phyloP scores from a whole-genome alignment of 2,329 filamentous ascomycete genomes.

The Pleomassaria siparia region DNA sequence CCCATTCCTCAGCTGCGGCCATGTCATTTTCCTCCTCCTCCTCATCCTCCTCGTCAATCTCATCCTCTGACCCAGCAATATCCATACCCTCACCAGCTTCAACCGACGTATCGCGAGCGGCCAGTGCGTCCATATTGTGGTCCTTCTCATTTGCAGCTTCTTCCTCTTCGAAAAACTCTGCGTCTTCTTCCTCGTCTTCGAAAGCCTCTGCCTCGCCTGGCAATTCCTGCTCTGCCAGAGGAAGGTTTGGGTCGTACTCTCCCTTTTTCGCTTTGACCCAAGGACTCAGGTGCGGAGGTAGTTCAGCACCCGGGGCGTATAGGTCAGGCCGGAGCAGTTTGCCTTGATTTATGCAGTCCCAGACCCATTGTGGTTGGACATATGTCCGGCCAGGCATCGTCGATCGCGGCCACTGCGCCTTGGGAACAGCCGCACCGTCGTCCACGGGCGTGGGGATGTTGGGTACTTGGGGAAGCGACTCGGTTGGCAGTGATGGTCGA shows the following conservation, averaged over 20 bases:
- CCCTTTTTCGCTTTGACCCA: slow-evolving; percentile 88
- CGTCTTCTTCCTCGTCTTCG: slow-evolving; percentile 54
- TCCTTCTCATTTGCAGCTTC: slow-evolving; percentile 43
- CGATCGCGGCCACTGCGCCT: slow-evolving; percentile 59
- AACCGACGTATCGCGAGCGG: slow-evolving; percentile 44
- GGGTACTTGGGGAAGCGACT: slow-evolving; percentile 42
- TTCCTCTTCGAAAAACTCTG: slow-evolving; percentile 42
- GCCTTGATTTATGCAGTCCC: slow-evolving; percentile 93
- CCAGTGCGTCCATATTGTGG: slow-evolving; percentile 31
- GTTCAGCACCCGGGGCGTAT: slow-evolving; percentile 84
- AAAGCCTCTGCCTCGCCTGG: slow-evolving; percentile 79
- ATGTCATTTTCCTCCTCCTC: slow-evolving; percentile 49
- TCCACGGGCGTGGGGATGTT: slow-evolving; percentile 55
- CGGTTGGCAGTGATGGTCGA: slow-evolving; percentile 66
- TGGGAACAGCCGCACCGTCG: slow-evolving; percentile 49
- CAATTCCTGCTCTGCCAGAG: slow-evolving; percentile 83
- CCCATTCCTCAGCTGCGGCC: slow-evolving; percentile 44
- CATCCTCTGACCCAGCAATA: slow-evolving; percentile 47
- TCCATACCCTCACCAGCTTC: slow-evolving; percentile 56
- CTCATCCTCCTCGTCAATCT: slow-evolving; percentile 49
- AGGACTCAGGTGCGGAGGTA: slow-evolving; percentile 93
- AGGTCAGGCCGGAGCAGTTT: slow-evolving; percentile 83
- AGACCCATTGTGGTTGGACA: slow-evolving; percentile 96
- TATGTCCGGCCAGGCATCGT: slow-evolving; percentile 91
- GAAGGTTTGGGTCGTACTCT: slow-evolving; percentile 85